A percentile compares a stretch with the other conserved stretches of the same genome.
These are phyloP conservation scores for Arthrinium puccinioides DNA, from an alignment of 2,329 filamentous ascomycete genomes.

Conservation along the genomic window DNA sequence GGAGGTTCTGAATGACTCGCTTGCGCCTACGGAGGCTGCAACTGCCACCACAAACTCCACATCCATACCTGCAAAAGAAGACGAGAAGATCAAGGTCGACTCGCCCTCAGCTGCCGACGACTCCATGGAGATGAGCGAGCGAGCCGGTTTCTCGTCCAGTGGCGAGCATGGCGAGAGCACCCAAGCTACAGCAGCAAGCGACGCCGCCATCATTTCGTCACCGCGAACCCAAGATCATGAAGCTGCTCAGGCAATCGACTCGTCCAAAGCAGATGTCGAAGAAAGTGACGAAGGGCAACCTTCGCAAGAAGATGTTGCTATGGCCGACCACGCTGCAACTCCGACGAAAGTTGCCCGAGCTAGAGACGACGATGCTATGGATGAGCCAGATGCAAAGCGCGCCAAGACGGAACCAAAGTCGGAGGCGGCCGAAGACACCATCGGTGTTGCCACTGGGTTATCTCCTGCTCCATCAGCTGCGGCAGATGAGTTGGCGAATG, in stretches of 20 bases:
- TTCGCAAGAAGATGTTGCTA: slow-evolving; percentile 11
- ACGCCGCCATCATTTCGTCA: slow-evolving; percentile 16
- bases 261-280: slow-evolving; percentile 13
- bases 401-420: slow-evolving; percentile 59
- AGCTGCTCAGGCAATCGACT: slow-evolving; percentile 20
- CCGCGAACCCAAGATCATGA: too few species aligned
- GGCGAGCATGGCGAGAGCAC: slow-evolving; percentile 13
- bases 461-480: slow-evolving; percentile 8
- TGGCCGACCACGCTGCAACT: slow-evolving; percentile 16
- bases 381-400: slow-evolving; percentile 70
- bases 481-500: slow-evolving; percentile 17
- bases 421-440: slow-evolving; percentile 14
- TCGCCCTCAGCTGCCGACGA: slow-evolving; percentile 12
- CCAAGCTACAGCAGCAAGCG: slow-evolving; percentile 15
- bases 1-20: too few species aligned
- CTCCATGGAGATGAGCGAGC: slow-evolving; percentile 22
- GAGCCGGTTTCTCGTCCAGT: slow-evolving; percentile 13
- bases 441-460: slow-evolving; percentile 14
- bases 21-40: too few species aligned
- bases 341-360: slow-evolving; percentile 59
- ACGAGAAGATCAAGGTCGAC: too few species aligned
- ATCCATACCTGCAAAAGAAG: too few species aligned
- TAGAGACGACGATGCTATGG: slow-evolving; percentile 65
- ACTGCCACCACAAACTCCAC: too few species aligned
- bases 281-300: neutral